These are phyloP conservation scores for Clarkia xantiana DNA, from an alignment of 345 rosid species.

Conservation along the genomic window DNA sequence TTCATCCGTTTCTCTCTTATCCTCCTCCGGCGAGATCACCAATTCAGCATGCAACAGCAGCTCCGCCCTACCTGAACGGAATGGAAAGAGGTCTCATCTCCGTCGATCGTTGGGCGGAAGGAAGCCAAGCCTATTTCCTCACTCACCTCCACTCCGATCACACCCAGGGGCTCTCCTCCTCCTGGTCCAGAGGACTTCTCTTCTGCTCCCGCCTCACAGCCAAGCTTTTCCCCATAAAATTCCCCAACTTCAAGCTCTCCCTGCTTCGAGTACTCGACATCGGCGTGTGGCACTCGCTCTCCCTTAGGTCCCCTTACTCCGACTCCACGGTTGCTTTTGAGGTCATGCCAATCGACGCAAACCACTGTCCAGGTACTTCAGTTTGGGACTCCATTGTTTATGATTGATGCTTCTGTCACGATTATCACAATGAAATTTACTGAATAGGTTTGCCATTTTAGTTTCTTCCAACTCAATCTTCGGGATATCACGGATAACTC, in stretches of 20 bases:
- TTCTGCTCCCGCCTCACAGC: constrained; percentile 71
- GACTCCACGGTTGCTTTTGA: constrained; percentile 20
- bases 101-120: constrained; percentile 55
- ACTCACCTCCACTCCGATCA: constrained; percentile 72
- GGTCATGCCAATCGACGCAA: constrained; percentile 53
- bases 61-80: constrained; percentile 2
- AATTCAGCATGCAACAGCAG: too few species aligned
- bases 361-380: constrained; percentile 56
- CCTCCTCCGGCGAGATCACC: too few species aligned
- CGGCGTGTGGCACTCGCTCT: constrained; percentile 43
- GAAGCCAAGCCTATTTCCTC: constrained; percentile 62
- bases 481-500: too few species aligned
- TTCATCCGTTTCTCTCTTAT: too few species aligned
- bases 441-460: neutral
- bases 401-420: too few species aligned
- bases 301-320: constrained; percentile 34
- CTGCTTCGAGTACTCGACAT: constrained; percentile 42
- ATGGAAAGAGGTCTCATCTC: constrained; percentile 70
- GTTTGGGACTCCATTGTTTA: too few species aligned
- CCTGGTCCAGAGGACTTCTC: constrained; percentile 50
- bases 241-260: constrained; percentile 51
- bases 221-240: constrained; percentile 50
- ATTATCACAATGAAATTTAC: too few species aligned
- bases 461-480: neutral
- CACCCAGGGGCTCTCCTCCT: constrained; percentile 43